A percentile compares a stretch with the other conserved stretches of the same genome.
These are phyloP conservation scores for Apium graveolens DNA, from an alignment of 129 eudicot species.

Conservation along the genomic window DNA sequence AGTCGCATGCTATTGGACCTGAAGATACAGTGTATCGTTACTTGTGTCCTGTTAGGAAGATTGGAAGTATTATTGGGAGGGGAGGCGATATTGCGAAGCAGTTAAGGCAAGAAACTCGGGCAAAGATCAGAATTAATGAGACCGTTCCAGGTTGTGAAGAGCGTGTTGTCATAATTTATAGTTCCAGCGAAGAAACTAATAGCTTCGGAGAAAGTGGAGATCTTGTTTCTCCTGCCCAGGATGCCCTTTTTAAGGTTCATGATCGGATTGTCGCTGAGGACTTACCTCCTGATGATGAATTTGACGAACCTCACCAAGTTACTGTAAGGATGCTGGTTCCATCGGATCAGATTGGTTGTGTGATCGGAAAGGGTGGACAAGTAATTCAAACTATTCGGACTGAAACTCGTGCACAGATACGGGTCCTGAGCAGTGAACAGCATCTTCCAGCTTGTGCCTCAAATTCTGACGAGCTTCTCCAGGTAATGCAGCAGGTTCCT, in stretches of 20 bases:
- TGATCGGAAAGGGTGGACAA: conserved; percentile 92
- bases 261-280: conserved; percentile 77
- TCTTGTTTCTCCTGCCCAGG: conserved; percentile 60
- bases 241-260: conserved; percentile 84
- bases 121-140: conserved; percentile 77
- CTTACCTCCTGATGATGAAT: conserved; percentile 43
- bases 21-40: conserved; percentile 88
- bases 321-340: conserved; percentile 69
- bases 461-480: conserved; percentile 75
- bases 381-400: conserved; percentile 61
- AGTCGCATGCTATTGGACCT: conserved; percentile 48
- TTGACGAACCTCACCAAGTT: conserved; percentile 45
- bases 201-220: conserved; percentile 44
- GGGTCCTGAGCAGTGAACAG: conserved; percentile 55
- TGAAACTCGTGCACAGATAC: conserved; percentile 69
- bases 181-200: conserved; percentile 68
- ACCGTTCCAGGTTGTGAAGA: conserved; percentile 82
- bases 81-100: conserved; percentile 89
- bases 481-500: conserved; percentile 33
- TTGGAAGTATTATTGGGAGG: conserved; percentile 81
- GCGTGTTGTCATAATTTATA: conserved; percentile 70
- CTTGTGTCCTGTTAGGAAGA: conserved; percentile 63
- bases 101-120: conserved; percentile 56
- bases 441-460: conserved; percentile 84
- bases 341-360: conserved; percentile 91